Evolutionary conservation across 202 grass and related monocot genomes (phyloP).

Genomic region (Setaria viridis): DNA sequence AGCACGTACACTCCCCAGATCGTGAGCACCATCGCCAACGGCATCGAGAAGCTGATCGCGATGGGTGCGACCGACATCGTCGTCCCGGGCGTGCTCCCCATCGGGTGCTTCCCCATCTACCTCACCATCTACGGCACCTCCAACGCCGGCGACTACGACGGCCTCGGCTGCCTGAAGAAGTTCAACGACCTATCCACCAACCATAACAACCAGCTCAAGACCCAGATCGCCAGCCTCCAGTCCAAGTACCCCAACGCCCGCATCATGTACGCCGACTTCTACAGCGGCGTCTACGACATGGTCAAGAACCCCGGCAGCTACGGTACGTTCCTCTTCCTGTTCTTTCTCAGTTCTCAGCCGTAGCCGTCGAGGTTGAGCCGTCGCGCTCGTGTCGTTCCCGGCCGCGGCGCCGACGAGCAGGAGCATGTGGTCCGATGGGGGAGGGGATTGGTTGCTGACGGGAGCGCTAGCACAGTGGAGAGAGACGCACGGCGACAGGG

Average conservation of each 20-base stretch:
- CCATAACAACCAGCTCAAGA: constrained; percentile 69
- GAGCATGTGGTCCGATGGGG: neutral
- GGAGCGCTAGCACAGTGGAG: neutral
- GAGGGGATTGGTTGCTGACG: neutral
- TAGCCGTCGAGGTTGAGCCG: neutral
- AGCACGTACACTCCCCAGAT: constrained; percentile 65
- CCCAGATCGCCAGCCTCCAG: constrained; percentile 46
- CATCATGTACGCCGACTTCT: constrained; percentile 91
- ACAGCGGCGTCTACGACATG: constrained; percentile 67
- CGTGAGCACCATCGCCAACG: constrained; percentile 57
- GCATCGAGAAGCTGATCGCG: constrained; percentile 79
- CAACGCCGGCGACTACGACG: constrained; percentile 54
- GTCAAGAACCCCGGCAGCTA: constrained; percentile 61
- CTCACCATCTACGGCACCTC: constrained; percentile 67
- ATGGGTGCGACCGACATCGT: constrained; percentile 72
- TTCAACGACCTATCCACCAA: constrained; percentile 71
- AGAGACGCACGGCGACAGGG: neutral
- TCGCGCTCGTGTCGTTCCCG: too few relatives aligned
- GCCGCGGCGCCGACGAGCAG: neutral
- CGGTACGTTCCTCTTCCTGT: constrained; percentile 36
- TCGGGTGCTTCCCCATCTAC: constrained; percentile 94
- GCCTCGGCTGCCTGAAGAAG: constrained; percentile 75
- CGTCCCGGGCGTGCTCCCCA: constrained; percentile 80
- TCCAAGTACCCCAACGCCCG: constrained; percentile 53
- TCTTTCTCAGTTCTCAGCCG: neutral